These are phyloP conservation scores for Stemphylium beticola DNA, from an alignment of 2,329 filamentous ascomycete species.

Conservation along the genomic window DNA sequence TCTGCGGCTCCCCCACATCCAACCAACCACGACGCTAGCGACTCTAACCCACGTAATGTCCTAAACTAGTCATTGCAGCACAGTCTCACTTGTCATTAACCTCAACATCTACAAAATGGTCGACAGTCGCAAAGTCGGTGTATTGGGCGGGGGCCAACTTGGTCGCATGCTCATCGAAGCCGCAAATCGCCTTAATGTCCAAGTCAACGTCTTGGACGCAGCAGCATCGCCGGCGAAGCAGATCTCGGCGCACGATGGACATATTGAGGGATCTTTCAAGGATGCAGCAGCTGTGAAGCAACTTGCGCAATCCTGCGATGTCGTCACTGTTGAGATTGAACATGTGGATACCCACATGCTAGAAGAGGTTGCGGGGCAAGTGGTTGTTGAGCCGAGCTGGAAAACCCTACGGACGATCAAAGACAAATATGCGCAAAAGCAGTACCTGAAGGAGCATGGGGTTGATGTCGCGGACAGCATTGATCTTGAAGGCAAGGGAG, in stretches of 20 bases:
- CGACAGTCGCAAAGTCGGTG: slow-evolving; percentile 44
- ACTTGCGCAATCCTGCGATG: slow-evolving; percentile 77
- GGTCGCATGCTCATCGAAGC: slow-evolving; percentile 93
- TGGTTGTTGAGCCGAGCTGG: slow-evolving; percentile 79
- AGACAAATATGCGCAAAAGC: slow-evolving; percentile 91
- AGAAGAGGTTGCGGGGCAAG: slow-evolving; percentile 75
- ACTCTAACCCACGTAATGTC: slow-evolving; percentile 20
- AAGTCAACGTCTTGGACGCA: slow-evolving; percentile 79
- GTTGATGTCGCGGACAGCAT: slow-evolving; percentile 77
- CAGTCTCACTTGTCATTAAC: slow-evolving; percentile 11
- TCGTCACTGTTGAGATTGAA: slow-evolving; percentile 93
- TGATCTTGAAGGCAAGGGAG: slow-evolving; percentile 66
- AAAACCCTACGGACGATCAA: slow-evolving; percentile 86
- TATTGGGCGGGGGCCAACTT: slow-evolving; percentile 62
- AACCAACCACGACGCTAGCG: slow-evolving; percentile 24
- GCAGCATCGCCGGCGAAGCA: slow-evolving; percentile 82
- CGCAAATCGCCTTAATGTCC: slow-evolving; percentile 78
- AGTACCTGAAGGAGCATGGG: slow-evolving; percentile 70
- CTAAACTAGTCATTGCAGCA: slow-evolving; percentile 18
- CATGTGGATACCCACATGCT: slow-evolving; percentile 90
- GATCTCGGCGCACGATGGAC: slow-evolving; percentile 74
- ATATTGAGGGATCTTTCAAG: slow-evolving; percentile 88
- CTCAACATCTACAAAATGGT: slow-evolving; percentile 28
- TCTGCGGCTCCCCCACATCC: slow-evolving; percentile 32
- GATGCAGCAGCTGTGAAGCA: slow-evolving; percentile 78